Percentiles rank a stretch among this genome's conserved stretches.
Evolutionary conservation across 1,284 basidiomycete genomes (phyloP).

Genomic region (Boletus semigastroideus): DNA sequence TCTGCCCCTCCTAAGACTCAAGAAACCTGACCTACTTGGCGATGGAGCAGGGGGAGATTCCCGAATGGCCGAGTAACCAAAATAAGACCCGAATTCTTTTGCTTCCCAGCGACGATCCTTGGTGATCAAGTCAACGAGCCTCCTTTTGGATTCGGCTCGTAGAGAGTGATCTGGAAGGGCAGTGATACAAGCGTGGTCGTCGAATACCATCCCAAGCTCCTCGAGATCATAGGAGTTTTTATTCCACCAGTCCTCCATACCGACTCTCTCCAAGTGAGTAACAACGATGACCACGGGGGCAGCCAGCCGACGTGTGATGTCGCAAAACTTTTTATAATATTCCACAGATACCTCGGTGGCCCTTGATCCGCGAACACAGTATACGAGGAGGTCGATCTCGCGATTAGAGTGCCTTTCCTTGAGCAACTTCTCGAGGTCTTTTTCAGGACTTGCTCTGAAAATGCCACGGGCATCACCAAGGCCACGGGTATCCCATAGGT

Average conservation of each 20-base stretch:
- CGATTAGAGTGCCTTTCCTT: conserved; percentile 16
- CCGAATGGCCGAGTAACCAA: conserved; percentile 11
- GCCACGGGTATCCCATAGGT: conserved; percentile 33
- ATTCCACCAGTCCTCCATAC: conserved; percentile 32
- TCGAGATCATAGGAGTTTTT: conserved; percentile 11
- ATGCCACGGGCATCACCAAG: conserved; percentile 17
- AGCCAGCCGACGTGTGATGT: conserved; percentile 20
- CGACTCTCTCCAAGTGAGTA: conserved; percentile 22
- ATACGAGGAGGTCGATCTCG: conserved; percentile 32
- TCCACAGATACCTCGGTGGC: conserved; percentile 10
- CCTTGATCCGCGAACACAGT: conserved; percentile 27
- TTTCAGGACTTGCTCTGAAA: conserved; percentile 13
- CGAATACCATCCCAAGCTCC: conserved; percentile 20
- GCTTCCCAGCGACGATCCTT: conserved; percentile 10
- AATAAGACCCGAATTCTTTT: conserved; percentile 13
- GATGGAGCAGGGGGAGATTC: neutral
- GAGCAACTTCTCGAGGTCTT: conserved; percentile 22
- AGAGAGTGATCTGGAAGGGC: conserved; percentile 10
- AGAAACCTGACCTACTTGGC: neutral
- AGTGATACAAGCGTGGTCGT: conserved; percentile 29
- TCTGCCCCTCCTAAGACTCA: neutral
- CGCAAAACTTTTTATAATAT: conserved; percentile 28
- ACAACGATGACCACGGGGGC: conserved; percentile 30
- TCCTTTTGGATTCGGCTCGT: conserved; percentile 12
- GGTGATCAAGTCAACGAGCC: conserved; percentile 17